Evolutionary conservation across 257 asterid species (phyloP).

Genomic region (Solanum peruvianum): DNA sequence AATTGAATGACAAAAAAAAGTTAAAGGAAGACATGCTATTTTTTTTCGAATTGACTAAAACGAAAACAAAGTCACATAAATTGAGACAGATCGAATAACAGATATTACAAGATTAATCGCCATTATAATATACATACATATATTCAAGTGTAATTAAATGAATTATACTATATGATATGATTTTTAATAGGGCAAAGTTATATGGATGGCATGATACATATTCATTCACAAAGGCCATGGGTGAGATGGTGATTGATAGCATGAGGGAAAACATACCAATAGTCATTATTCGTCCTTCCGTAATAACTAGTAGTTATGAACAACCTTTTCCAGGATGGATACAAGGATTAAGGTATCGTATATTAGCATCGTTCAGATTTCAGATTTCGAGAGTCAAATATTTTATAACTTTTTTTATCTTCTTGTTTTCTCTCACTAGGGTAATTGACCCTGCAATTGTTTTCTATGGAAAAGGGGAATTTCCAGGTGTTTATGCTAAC

Average conservation of each 20-base stretch:
- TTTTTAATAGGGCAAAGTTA: slow-evolving; percentile 4
- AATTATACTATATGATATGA: not conserved
- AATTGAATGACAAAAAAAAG: too few species aligned
- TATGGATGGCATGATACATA: slow-evolving; percentile 25
- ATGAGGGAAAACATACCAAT: slow-evolving; percentile 28
- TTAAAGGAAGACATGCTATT: too few species aligned
- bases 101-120: not conserved
- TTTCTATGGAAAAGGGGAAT: not conserved
- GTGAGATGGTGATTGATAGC: slow-evolving; percentile 20
- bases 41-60: too few species aligned
- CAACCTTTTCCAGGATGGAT: slow-evolving; percentile 17
- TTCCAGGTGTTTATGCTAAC: not conserved
- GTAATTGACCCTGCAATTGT: not conserved
- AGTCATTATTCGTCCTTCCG: slow-evolving; percentile 30
- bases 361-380: not conserved
- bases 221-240: not conserved
- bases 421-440: not conserved
- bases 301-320: slow-evolving; percentile 20
- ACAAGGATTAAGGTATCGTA: not conserved
- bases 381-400: not conserved
- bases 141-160: too few species aligned
- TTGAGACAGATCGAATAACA: not conserved
- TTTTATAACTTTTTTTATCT: not conserved
- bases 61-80: not conserved
- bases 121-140: not conserved